phyloP scores from a whole-genome alignment of 371 early-diverging fungal genomes.

The Mucor velutinosus region DNA sequence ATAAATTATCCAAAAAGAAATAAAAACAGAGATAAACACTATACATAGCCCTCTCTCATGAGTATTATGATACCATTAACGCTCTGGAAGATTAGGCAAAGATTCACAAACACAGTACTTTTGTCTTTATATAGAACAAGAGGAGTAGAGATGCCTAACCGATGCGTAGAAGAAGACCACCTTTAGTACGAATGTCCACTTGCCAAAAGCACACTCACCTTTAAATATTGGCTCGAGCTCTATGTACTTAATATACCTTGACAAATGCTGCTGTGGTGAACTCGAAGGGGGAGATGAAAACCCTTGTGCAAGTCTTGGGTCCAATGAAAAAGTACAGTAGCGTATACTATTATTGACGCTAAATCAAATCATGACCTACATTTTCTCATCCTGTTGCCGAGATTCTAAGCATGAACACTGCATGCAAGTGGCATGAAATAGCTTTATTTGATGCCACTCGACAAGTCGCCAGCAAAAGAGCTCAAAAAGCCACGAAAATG shows the following conservation, averaged over 20 bases:
- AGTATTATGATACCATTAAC: too few species aligned
- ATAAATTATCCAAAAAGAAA: slow-evolving; percentile 1
- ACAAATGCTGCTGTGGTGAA: neutral
- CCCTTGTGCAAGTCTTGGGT: neutral
- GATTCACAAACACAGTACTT: too few species aligned
- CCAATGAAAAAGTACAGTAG: neutral
- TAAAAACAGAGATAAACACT: neutral
- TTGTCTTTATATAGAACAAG: too few species aligned
- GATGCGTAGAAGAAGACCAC: too few species aligned
- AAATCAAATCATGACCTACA: neutral
- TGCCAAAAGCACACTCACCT: too few species aligned
- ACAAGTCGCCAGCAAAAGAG: neutral
- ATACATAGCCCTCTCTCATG: neutral
- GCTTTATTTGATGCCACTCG: neutral
- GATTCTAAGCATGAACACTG: neutral
- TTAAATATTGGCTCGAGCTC: too few species aligned
- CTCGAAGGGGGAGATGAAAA: neutral
- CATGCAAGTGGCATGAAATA: neutral
- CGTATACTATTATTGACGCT: neutral
- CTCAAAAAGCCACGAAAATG: neutral
- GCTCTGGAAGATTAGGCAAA: too few species aligned
- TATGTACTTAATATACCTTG: too few species aligned
- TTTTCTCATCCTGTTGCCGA: neutral
- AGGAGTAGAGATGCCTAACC: too few species aligned
- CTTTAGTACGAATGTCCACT: too few species aligned